A percentile compares a stretch with the other conserved stretches of the same genome.
These are phyloP conservation scores for Bruguiera gymnorhiza DNA, from an alignment of 345 rosid species.

Conservation along the genomic window DNA sequence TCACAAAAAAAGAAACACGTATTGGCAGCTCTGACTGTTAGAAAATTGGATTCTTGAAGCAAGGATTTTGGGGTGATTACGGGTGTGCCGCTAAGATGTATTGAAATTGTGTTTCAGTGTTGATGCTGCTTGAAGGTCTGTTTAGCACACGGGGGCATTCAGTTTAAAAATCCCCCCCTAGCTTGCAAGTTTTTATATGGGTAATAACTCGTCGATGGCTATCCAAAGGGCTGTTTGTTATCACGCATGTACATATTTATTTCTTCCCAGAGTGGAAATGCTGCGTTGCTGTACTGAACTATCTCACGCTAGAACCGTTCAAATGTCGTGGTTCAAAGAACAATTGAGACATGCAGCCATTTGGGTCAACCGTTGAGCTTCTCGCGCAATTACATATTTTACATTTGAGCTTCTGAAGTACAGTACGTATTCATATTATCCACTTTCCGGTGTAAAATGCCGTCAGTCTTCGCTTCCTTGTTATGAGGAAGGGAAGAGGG, in stretches of 20 bases:
- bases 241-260: conserved; percentile 4
- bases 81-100: conserved; percentile 28
- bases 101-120: conserved; percentile 14
- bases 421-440: no score
- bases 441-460: no score
- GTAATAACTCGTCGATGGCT: conserved; percentile 15
- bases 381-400: no score
- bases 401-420: no score
- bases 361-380: no score
- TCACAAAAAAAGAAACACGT: neutral
- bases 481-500: no score
- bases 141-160: conserved; percentile 12
- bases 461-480: no score
- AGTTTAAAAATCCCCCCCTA: conserved; percentile 5
- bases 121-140: conserved; percentile 24
- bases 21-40: conserved; percentile 13
- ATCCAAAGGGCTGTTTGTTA: conserved; percentile 16
- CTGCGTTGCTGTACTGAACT: no score
- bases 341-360: no score
- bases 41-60: conserved; percentile 14
- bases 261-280: conserved; percentile 11
- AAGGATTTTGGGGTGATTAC: conserved; percentile 13
- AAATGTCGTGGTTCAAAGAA: no score
- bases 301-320: no score
- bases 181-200: conserved; percentile 28